Conservation (phyloP, 441 rosid species). For the Jatropha multifida region DNA sequence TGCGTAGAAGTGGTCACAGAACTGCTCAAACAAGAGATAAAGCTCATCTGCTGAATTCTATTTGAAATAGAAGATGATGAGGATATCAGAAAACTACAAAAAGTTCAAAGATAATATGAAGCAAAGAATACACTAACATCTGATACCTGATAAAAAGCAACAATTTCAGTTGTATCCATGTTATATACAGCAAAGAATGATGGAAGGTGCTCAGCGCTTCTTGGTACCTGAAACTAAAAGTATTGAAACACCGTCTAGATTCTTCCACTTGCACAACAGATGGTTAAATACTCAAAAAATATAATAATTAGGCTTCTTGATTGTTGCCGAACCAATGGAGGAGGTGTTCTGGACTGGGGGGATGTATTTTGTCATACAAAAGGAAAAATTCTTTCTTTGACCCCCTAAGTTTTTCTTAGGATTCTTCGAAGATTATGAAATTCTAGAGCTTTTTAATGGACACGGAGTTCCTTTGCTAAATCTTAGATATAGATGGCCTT, state of each 20-base stretch:
- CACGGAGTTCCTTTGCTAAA: background rate
- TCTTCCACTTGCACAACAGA: background rate
- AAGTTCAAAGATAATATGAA: background rate
- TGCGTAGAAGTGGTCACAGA: slow-evolving; percentile 72
- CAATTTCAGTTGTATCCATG: slow-evolving; percentile 95
- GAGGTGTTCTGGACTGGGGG: background rate
- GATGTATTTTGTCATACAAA: background rate
- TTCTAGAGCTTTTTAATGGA: background rate
- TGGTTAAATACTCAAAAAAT: background rate
- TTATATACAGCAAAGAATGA: slow-evolving; percentile 94
- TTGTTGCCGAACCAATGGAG: background rate
- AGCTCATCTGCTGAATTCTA: slow-evolving; percentile 92
- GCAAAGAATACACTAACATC: slow-evolving; percentile 12
- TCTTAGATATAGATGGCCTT: background rate
- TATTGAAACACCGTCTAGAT: slow-evolving; percentile 17
- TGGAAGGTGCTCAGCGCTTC: slow-evolving; percentile 68
- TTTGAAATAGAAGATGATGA: slow-evolving; percentile 23
- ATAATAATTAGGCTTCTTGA: background rate
- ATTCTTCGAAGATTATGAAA: background rate
- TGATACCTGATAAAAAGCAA: slow-evolving; percentile 89
- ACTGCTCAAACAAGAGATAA: slow-evolving; percentile 78
- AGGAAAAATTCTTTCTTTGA: background rate
- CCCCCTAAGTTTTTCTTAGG: background rate
- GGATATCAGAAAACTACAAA: slow-evolving; percentile 13
- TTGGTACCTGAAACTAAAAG: slow-evolving; percentile 53